These are phyloP conservation scores for Staphylotrichum longicolle DNA, from an alignment of 495 filamentous ascomycete genomes.

Conservation along the genomic window DNA sequence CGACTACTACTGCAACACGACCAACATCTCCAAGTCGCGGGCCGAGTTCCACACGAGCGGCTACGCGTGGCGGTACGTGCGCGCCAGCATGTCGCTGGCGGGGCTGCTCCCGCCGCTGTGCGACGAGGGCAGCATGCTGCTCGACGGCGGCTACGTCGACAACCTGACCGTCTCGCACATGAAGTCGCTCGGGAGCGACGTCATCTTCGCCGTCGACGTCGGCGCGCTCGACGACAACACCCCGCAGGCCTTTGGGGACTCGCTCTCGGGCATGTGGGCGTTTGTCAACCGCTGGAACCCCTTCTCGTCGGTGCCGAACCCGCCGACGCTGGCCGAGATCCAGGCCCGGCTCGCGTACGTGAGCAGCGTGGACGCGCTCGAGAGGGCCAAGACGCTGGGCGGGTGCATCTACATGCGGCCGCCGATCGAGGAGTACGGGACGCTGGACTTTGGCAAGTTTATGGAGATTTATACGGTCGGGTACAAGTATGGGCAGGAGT, in stretches of 20 bases:
- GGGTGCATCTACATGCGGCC: slow-evolving; percentile 95
- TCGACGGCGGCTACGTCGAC: slow-evolving; percentile 96
- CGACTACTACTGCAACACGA: slow-evolving; percentile 98
- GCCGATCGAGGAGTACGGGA: slow-evolving; percentile 89
- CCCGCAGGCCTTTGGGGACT: slow-evolving; percentile 88
- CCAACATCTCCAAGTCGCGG: slow-evolving; percentile 89
- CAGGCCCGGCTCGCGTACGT: slow-evolving; percentile 95
- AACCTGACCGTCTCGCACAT: slow-evolving; percentile 96
- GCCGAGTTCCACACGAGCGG: slow-evolving; percentile 90
- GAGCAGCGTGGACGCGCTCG: slow-evolving; percentile 84
- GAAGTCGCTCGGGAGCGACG: slow-evolving; percentile 87
- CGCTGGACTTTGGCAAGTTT: slow-evolving; percentile 93
- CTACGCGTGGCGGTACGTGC: slow-evolving; percentile 94
- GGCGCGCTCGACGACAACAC: slow-evolving; percentile 86
- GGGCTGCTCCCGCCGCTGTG: slow-evolving; percentile 90
- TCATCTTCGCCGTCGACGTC: slow-evolving; percentile 95
- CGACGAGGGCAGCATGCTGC: slow-evolving; percentile 92
- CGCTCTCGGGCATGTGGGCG: slow-evolving; percentile 92
- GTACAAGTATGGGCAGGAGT: slow-evolving; percentile 79
- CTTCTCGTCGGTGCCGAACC: slow-evolving; percentile 80
- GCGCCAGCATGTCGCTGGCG: slow-evolving; percentile 93
- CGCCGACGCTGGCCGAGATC: slow-evolving; percentile 92
- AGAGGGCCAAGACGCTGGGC: slow-evolving; percentile 81
- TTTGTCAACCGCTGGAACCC: slow-evolving; percentile 96
- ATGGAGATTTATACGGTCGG: slow-evolving; percentile 93